phyloP scores from a whole-genome alignment of 371 early-diverging fungal species.

The Mortierella sp. region DNA sequence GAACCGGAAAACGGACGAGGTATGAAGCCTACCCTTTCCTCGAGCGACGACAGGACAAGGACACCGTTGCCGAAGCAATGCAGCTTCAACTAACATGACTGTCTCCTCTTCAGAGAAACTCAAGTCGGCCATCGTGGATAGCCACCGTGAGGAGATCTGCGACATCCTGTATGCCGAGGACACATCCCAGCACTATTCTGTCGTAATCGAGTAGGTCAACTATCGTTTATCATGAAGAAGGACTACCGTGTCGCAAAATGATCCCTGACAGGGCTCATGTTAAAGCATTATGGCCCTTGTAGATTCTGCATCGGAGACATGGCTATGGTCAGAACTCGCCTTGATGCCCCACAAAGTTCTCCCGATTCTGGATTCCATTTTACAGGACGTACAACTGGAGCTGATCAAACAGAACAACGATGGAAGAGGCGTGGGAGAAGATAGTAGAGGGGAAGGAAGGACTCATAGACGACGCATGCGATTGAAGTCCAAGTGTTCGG shows the following conservation, averaged over 20 bases:
- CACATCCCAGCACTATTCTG: background rate
- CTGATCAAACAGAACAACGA: constrained; percentile 16
- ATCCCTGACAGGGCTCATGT: background rate
- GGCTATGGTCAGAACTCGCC: constrained; percentile 31
- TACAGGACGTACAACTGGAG: constrained; percentile 45
- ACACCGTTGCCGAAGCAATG: too few relatives aligned
- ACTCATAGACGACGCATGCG: constrained; percentile 13
- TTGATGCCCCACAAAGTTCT: constrained; percentile 43
- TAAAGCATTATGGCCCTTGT: constrained; percentile 38
- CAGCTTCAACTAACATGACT: too few relatives aligned
- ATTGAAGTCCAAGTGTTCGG: constrained; percentile 43
- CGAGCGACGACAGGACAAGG: too few relatives aligned
- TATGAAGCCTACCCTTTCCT: too few relatives aligned
- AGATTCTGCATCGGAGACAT: constrained; percentile 27
- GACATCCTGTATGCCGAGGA: too few relatives aligned
- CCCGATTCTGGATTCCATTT: constrained; percentile 37
- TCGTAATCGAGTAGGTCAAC: background rate
- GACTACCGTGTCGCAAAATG: background rate
- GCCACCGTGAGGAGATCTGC: too few relatives aligned
- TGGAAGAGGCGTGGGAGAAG: background rate
- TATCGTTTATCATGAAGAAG: too few relatives aligned
- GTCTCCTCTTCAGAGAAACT: too few relatives aligned
- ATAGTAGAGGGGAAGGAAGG: background rate
- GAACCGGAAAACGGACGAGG: too few relatives aligned
- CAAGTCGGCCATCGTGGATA: too few relatives aligned